Conservation (phyloP, 2,329 filamentous ascomycete species). For the Trichoderma lentiforme region DNA sequence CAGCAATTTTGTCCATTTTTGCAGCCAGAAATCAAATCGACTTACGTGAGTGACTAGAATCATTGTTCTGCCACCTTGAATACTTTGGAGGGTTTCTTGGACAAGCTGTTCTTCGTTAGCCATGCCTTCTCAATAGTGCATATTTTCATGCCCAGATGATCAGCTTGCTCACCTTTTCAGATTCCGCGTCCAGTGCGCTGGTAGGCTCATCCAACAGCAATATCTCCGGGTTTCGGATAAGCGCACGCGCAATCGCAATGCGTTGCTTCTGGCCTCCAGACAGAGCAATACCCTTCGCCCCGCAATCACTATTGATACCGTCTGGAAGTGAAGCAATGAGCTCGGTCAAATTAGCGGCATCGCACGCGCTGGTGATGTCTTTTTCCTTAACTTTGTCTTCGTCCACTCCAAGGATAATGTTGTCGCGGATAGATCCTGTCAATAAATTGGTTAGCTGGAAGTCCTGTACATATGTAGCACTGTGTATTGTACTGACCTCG, state of each 20-base stretch:
- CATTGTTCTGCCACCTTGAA: conserved; percentile 1
- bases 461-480: not conserved
- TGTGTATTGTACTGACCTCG: not conserved
- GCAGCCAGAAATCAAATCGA: not conserved
- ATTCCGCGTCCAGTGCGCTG: conserved; percentile 51
- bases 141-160: not conserved
- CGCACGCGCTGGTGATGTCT: not conserved
- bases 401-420: not conserved
- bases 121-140: not conserved
- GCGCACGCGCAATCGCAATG: conserved; percentile 55
- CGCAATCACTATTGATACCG: not conserved
- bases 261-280: conserved; percentile 51
- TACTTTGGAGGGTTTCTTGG: not conserved
- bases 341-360: not conserved
- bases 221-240: conserved; percentile 32
- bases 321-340: not conserved
- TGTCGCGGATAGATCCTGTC: not conserved
- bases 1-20: not conserved
- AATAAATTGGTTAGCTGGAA: not conserved
- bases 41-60: conserved; percentile 11
- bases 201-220: conserved; percentile 58
- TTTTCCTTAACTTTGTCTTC: not conserved
- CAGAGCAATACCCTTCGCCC: not conserved
- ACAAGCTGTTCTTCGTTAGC: not conserved
- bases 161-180: conserved; percentile 38